Conservation (phyloP, 176 grass and related monocot genomes). For the Poa annua region DNA sequence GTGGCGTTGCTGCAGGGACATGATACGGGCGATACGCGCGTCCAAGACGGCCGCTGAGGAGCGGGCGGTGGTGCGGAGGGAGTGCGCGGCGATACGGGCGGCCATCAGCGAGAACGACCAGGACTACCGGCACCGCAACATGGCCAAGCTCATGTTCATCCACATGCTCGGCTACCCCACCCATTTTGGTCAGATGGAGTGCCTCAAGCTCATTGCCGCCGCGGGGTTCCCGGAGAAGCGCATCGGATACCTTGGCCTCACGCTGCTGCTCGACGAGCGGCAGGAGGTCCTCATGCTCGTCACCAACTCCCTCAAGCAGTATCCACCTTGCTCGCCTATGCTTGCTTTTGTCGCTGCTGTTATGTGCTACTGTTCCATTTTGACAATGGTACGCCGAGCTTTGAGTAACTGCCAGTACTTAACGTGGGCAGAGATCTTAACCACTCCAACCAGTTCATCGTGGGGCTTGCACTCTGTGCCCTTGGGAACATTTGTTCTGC, state of each 20-base stretch:
- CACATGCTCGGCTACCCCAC: constrained; percentile 99
- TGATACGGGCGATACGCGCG: constrained; percentile 95
- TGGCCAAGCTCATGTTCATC: constrained; percentile 99
- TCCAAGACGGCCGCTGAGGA: constrained; percentile 99
- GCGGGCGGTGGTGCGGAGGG: constrained; percentile 93
- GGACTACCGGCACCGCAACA: constrained; percentile 93
- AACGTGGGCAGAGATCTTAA: constrained; percentile 94
- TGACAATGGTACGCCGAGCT: constrained; percentile 9
- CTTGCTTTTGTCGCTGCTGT: constrained; percentile 27
- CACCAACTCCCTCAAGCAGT: constrained; percentile 99
- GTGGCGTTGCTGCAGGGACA: constrained; percentile 64
- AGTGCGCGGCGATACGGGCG: constrained; percentile 98
- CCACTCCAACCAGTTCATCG: constrained; percentile 98
- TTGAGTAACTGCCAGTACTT: constrained; percentile 46
- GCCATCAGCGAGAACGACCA: constrained; percentile 92
- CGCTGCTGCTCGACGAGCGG: constrained; percentile 97
- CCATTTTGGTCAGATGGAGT: constrained; percentile 99
- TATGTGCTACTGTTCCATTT: neutral
- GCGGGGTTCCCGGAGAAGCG: constrained; percentile 96
- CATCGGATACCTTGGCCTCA: constrained; percentile 97
- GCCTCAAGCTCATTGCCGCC: constrained; percentile 97
- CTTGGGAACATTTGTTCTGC: constrained; percentile 98
- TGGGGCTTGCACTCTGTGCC: constrained; percentile 95
- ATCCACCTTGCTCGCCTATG: constrained; percentile 49
- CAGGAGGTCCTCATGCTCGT: constrained; percentile 99